A percentile compares a stretch with the other conserved stretches of the same genome.
phyloP scores from a whole-genome alignment of 192 early-diverging fungal genomes.

The Phycomyces nitens region DNA sequence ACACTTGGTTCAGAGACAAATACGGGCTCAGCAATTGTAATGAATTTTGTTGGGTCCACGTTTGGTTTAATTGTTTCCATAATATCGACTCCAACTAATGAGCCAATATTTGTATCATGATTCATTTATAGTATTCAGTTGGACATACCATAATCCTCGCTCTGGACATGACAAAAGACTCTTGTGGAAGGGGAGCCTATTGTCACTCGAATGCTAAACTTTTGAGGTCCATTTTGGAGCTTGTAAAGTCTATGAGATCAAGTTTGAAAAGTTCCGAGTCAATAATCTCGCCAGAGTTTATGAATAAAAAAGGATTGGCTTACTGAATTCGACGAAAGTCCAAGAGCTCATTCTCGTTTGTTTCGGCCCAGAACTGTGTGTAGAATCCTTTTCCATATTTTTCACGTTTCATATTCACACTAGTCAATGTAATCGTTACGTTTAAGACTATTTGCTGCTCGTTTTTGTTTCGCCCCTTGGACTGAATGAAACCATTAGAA shows the following conservation, averaged over 20 bases:
- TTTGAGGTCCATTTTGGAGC: constrained; percentile 8
- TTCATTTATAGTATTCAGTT: not conserved
- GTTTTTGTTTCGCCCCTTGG: not conserved
- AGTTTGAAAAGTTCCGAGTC: not conserved
- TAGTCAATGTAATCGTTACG: constrained; percentile 6
- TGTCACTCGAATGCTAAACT: constrained; percentile 18
- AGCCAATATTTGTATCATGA: not conserved
- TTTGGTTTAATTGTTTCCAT: constrained; percentile 12
- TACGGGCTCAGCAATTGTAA: constrained; percentile 2
- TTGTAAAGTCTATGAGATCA: constrained; percentile 14
- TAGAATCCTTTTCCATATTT: constrained; percentile 18
- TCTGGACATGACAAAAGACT: constrained; percentile 24
- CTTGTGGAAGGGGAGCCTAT: constrained; percentile 1
- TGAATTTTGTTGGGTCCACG: constrained; percentile 11
- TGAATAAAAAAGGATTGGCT: constrained; percentile 8
- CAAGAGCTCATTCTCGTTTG: constrained; percentile 13
- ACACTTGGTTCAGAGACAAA: not conserved
- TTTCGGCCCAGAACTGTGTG: constrained; percentile 20
- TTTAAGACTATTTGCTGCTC: constrained; percentile 10
- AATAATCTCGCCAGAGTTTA: too few relatives aligned
- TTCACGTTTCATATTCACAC: constrained; percentile 1
- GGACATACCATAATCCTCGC: constrained; percentile 29
- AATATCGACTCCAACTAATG: constrained; percentile 28
- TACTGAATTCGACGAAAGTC: constrained; percentile 33
- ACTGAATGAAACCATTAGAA: not conserved